phyloP scores from a whole-genome alignment of 148 eudicot genomes.

The Rhododendron henanense region DNA sequence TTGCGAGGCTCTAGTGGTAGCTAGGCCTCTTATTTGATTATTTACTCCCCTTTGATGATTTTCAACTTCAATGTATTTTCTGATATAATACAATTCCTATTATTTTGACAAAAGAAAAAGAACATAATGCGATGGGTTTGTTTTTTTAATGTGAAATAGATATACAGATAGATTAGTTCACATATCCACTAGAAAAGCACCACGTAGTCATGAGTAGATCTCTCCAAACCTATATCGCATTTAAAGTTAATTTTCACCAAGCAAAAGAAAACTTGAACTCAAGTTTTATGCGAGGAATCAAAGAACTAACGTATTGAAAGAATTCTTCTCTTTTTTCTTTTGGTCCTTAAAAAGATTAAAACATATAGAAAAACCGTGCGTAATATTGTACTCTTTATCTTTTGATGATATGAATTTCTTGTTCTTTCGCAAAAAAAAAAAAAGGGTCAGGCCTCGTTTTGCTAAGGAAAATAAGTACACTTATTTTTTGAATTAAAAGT shows the following conservation, averaged over 20 bases:
- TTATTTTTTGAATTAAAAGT: too few species aligned
- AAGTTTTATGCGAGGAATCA: not conserved
- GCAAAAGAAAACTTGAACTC: not conserved
- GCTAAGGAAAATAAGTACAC: too few species aligned
- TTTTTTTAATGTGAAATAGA: too few species aligned
- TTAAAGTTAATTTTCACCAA: not conserved
- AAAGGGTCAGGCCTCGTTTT: too few species aligned
- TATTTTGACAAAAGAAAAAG: too few species aligned
- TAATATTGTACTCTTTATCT: too few species aligned
- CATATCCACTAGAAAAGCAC: not conserved
- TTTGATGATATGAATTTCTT: not conserved
- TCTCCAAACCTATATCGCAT: not conserved
- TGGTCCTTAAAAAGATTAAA: not conserved
- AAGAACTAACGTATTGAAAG: not conserved
- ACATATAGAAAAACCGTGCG: not conserved
- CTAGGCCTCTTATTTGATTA: too few species aligned
- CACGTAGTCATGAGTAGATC: not conserved
- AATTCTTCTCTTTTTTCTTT: not conserved
- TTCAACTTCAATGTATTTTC: too few species aligned
- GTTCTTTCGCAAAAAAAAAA: not conserved
- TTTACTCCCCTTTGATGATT: too few species aligned
- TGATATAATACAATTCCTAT: too few species aligned
- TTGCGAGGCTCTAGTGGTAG: too few species aligned
- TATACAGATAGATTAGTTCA: not conserved
- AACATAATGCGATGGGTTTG: too few species aligned